Conservation (phyloP, 1,284 basidiomycete species). For the Tilletia walkeri region DNA sequence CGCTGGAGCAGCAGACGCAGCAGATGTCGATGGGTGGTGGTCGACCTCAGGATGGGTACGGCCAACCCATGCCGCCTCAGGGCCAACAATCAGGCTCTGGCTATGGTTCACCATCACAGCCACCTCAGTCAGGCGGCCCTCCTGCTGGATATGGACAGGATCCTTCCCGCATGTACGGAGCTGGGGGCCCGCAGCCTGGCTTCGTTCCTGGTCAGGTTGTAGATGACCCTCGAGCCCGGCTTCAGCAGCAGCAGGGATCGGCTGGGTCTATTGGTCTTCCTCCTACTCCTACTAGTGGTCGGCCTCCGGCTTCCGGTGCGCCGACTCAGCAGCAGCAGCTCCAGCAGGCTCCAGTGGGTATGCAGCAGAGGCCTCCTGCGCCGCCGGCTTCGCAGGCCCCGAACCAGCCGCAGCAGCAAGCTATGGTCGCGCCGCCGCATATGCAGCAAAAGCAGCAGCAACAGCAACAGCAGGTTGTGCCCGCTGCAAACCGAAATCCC, state of each 20-base stretch:
- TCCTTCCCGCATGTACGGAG: background rate
- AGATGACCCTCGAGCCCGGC: constrained; percentile 8
- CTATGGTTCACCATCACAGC: constrained; percentile 21
- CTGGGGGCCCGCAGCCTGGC: background rate
- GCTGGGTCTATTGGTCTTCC: background rate
- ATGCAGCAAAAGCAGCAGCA: constrained; percentile 3
- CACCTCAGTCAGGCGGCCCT: constrained; percentile 21
- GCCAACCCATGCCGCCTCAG: constrained; percentile 20
- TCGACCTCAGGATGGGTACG: constrained; percentile 19
- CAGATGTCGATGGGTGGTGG: constrained; percentile 32
- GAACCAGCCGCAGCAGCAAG: constrained; percentile 31
- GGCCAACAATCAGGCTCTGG: constrained; percentile 22
- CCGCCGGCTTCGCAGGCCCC: constrained; percentile 20
- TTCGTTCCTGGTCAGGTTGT: background rate
- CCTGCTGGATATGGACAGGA: constrained; percentile 16
- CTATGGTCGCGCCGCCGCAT: background rate
- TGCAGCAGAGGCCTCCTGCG: constrained; percentile 25
- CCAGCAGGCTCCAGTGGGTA: constrained; percentile 15
- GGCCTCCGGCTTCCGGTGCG: background rate
- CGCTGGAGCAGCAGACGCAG: constrained; percentile 44
- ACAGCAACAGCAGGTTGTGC: constrained; percentile 2
- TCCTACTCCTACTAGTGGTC: background rate
- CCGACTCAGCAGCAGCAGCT: constrained; percentile 24
- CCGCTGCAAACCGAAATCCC: constrained; percentile 18
- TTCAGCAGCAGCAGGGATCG: constrained; percentile 14